Base-by-base conservation (phyloP, 768 basidiomycete species). In the Phaeotremella fagi region DNA sequence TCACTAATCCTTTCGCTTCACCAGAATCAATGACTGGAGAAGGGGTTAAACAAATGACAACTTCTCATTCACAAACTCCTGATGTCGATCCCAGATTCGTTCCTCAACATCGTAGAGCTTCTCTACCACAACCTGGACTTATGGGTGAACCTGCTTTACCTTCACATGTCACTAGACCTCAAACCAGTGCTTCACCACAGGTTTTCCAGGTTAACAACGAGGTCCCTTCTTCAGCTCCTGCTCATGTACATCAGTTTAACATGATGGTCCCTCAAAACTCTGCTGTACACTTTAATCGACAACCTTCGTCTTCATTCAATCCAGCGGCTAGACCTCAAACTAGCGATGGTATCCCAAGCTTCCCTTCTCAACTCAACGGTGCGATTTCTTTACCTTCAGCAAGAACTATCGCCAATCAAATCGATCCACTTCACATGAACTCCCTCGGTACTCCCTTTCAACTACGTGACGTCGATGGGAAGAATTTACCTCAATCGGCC, bases 291-390 rank as follows among this genome's bases (percentile, higher is more conserved):
- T 25, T 51, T 18, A 41, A 50, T 24, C 58, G 60, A 23, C 51
- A 44, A 26, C 52, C 59, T 4, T 20, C 27, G 15, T n/a, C 15
- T 23, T 29, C 43, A 3, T 60, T 27, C 41, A 27, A 27, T n/a
- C 31, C 46, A 4, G 22, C 27, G 15, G 31, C 48, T 27, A 52
- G 69, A 28, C 69, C 69, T 3, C 69, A 71, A 43, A 71, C 69
- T 18, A 58, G 54, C 15, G 69, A 71, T 28, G 69, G 69, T 9
- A 36, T 71, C 4, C 69, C 69, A 1, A 58, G 52, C 23, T 67
- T 56, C 26, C 54, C 28, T 3, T 33, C 59, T 42, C 58, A 55
- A 22, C 18, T 52, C 4, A 28, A 54, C 43, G 54, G 52, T 24
- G 54, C 38, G 18, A 49, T 62, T 22, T 28, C 58, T 5, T 36